Evolutionary conservation across 75 land plant genomes (phyloP).

Genomic region (Isoetes taiwanensis): DNA sequence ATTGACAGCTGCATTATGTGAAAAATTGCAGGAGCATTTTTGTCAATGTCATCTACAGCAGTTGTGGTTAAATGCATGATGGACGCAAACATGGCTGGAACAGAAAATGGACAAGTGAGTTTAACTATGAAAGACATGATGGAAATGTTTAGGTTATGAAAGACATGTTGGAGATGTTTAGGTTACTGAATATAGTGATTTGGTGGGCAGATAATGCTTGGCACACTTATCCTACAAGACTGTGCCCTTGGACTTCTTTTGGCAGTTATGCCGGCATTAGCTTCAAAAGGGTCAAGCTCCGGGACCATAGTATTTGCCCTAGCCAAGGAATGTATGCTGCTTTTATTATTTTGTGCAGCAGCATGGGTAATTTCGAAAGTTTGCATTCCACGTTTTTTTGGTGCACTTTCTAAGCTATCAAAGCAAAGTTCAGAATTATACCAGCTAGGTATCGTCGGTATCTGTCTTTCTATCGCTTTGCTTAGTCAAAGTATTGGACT

Average conservation of each 20-base stretch:
- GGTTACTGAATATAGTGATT: not conserved
- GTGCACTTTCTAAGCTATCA: not conserved
- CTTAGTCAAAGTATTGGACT: not conserved
- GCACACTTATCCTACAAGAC: conserved; percentile 1
- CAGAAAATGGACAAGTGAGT: conserved; percentile 1
- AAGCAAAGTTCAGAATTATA: conserved; percentile 1
- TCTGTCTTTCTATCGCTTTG: not conserved
- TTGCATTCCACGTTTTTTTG: not conserved
- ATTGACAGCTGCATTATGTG: not conserved
- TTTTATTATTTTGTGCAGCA: not conserved
- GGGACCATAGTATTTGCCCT: not conserved
- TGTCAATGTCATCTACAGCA: conserved; percentile 1
- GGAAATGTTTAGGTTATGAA: too few relatives aligned
- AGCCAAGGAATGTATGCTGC: not conserved
- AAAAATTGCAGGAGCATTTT: conserved; percentile 2
- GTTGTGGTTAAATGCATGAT: conserved; percentile 7
- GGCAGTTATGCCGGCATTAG: conserved; percentile 1
- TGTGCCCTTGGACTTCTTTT: conserved; percentile 2
- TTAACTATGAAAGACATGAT: too few relatives aligned
- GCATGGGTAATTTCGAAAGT: not conserved
- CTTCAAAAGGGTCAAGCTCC: not conserved
- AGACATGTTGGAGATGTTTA: too few relatives aligned
- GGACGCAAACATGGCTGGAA: conserved; percentile 8
- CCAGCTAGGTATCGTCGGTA: conserved; percentile 1
- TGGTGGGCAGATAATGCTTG: not conserved